Percentiles rank a stretch among this genome's conserved stretches.
Conservation (phyloP, 192 early-diverging fungal genomes). For the Endogone sp. region DNA sequence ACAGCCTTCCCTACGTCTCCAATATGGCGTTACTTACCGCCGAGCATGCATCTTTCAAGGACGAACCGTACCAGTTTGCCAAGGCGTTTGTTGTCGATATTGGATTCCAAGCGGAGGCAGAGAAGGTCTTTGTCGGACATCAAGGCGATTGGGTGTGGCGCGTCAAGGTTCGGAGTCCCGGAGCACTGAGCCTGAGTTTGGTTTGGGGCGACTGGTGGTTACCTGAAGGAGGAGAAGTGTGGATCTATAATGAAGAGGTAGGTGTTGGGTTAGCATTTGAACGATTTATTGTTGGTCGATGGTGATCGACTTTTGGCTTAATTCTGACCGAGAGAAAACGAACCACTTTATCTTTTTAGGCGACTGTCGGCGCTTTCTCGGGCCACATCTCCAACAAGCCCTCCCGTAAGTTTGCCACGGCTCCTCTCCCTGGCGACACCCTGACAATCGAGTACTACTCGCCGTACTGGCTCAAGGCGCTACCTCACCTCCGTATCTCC, state of each 20-base stretch:
- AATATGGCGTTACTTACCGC: background rate
- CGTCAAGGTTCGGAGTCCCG: conserved; percentile 30
- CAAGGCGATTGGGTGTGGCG: conserved; percentile 34
- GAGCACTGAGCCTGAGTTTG: conserved; percentile 33
- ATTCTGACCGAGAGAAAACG: too few relatives aligned
- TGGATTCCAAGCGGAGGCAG: background rate
- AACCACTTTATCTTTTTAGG: too few relatives aligned
- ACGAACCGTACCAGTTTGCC: conserved; percentile 34
- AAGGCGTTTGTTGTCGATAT: conserved; percentile 31
- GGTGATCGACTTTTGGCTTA: too few relatives aligned
- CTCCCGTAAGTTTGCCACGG: conserved; percentile 35
- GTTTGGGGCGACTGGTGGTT: conserved; percentile 42
- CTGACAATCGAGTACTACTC: conserved; percentile 30
- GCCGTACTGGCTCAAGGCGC: conserved; percentile 3
- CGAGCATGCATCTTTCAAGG: background rate
- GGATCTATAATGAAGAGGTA: conserved; percentile 31
- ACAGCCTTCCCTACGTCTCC: background rate
- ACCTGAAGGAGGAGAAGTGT: conserved; percentile 28
- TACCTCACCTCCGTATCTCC: conserved; percentile 26
- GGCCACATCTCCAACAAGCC: conserved; percentile 32
- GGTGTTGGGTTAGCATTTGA: background rate
- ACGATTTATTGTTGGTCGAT: background rate
- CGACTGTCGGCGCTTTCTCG: conserved; percentile 20
- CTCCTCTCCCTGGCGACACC: conserved; percentile 30
- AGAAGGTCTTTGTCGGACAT: background rate